Percentiles rank a stretch among this genome's conserved stretches.
Evolutionary conservation across 1,139 yeast genomes (phyloP).

Genomic region (Blastobotrys indianensis): DNA sequence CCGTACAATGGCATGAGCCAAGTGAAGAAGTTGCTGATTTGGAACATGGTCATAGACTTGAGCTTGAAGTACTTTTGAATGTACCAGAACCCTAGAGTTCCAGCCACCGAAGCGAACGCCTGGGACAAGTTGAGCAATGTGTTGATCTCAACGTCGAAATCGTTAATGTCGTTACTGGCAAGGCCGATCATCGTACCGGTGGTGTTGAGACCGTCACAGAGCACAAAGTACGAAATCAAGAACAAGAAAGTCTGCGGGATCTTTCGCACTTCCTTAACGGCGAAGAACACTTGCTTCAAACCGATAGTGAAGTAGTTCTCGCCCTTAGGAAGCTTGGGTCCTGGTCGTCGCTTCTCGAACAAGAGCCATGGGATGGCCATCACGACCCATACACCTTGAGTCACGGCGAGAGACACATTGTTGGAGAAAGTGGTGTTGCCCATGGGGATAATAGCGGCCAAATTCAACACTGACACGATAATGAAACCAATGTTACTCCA

Average conservation of each 20-base stretch:
- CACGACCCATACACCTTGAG: slow-evolving; percentile 13
- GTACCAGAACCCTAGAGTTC: slow-evolving; percentile 17
- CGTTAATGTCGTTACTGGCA: slow-evolving; percentile 15
- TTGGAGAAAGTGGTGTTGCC: slow-evolving; percentile 3
- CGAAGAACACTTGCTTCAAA: slow-evolving; percentile 17
- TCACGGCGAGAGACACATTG: slow-evolving; percentile 15
- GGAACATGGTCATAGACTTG: slow-evolving; percentile 18
- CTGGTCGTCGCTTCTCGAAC: slow-evolving; percentile 14
- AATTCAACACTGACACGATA: slow-evolving; percentile 5
- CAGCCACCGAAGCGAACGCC: slow-evolving; percentile 16
- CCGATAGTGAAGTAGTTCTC: slow-evolving; percentile 16
- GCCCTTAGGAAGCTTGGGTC: slow-evolving; percentile 17
- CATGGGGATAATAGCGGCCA: slow-evolving; percentile 10
- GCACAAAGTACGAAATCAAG: slow-evolving; percentile 16
- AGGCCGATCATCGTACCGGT: slow-evolving; percentile 13
- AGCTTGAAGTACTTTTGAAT: slow-evolving; percentile 17
- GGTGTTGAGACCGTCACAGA: slow-evolving; percentile 17
- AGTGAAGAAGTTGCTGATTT: slow-evolving; percentile 16
- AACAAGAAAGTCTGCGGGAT: slow-evolving; percentile 18
- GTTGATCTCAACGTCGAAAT: slow-evolving; percentile 13
- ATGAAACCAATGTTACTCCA: neutral
- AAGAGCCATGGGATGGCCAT: slow-evolving; percentile 14
- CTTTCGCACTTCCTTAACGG: slow-evolving; percentile 15
- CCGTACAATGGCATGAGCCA: slow-evolving; percentile 18
- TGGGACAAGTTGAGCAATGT: slow-evolving; percentile 16